Conservation (phyloP, 129 eudicot species). For the Flaveria sonorensis region DNA sequence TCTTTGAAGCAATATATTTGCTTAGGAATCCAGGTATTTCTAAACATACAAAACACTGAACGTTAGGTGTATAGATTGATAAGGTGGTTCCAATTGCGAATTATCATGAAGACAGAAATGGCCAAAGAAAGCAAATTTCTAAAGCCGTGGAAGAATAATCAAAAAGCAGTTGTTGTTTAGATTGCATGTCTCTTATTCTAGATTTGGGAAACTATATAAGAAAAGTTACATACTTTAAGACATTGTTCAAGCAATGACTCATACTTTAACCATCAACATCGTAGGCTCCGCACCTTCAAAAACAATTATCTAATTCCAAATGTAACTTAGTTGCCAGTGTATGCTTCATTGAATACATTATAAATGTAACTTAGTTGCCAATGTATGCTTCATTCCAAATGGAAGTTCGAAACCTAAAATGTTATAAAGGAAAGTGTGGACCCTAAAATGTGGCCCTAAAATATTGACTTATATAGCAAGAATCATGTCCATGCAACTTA, state of each 20-base stretch:
- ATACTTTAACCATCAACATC: neutral
- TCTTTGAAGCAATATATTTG: slow-evolving; percentile 53
- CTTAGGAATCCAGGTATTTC: slow-evolving; percentile 38
- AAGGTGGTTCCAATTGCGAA: neutral
- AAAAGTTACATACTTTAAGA: neutral
- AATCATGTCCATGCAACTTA: neutral
- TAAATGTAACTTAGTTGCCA: neutral
- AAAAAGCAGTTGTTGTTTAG: neutral
- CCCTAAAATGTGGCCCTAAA: no score
- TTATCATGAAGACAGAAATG: neutral
- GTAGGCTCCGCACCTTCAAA: neutral
- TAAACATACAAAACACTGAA: neutral
- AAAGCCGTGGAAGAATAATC: neutral
- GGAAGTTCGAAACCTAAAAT: neutral
- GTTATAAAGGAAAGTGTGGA: neutral
- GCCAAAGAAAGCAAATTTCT: slow-evolving; percentile 5
- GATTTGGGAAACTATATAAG: neutral
- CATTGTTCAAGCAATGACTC: neutral
- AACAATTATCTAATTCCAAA: neutral
- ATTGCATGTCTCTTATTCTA: neutral
- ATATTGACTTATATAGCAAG: neutral
- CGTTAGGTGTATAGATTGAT: slow-evolving; percentile 1
- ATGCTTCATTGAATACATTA: neutral
- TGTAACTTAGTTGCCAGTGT: neutral
- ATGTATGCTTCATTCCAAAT: no score